Evolutionary conservation across 2,329 filamentous ascomycete genomes (phyloP), one percentile per base, ranked within the genome.

Genomic region (Claviceps pusilla): DNA sequence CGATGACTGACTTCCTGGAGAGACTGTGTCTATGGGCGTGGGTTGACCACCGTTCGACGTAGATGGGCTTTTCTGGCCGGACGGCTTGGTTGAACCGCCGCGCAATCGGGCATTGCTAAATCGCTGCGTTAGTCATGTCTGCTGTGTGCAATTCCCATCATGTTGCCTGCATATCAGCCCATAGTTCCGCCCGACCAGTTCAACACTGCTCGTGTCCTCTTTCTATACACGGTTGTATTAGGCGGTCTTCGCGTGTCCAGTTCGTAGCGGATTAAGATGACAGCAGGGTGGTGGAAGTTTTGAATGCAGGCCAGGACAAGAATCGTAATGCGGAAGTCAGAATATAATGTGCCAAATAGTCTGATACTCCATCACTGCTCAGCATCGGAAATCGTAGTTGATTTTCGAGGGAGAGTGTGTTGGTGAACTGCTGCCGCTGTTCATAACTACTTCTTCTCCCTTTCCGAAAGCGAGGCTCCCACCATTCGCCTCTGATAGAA

Each of bases 41-140:
- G 57, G 71, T 61, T 75, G 74, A 60, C 70, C 70, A 62, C 71
- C 69, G 61, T 70, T 73, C 55, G 74, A 71, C 48, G 71, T 68
- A 54, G 71, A 71, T 51, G 76, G 76, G 64, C 76, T 79, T 69
- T 78, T 79, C 60, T 69, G 73, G 59, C 71, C 71, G 58, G 75
- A 68, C 57, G 73, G 69, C 66, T 74, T 80, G 62, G 68, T 71
- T 59, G 76, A 73, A 62, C 73, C 73, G 65, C 77, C 76, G 67
- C 78, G 75, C 63, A 81, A 78, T 58, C 78, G 76, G 64, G 77
- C 77, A 70, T 78, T 79, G 62, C 77, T 80, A 49, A 59, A 57
- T 55, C 52, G 51, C 55, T 61, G 57, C 69, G 69, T 61, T 62
- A 62, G 57, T 55, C 53, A 48, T 35, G 33, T 41, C 9, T 7